These are phyloP conservation scores for Eremothecium gossypii DNA, from an alignment of 1,139 yeast genomes.

Conservation along the genomic window DNA sequence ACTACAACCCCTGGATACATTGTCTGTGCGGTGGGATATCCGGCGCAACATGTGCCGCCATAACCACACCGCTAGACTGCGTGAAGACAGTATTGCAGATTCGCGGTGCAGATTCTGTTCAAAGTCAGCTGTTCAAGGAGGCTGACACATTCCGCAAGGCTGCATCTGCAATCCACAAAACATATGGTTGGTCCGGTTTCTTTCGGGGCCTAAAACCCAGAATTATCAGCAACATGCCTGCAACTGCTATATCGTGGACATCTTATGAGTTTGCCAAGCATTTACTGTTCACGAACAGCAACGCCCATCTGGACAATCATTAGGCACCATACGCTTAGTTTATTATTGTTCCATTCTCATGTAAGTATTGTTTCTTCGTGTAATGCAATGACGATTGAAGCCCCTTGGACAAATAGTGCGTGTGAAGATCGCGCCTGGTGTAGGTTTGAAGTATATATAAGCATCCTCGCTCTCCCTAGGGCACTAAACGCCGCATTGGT, in stretches of 20 bases:
- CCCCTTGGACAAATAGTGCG: background rate
- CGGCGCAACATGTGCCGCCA: conserved; percentile 94
- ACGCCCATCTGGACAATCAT: too few relatives aligned
- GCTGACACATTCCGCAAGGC: conserved; percentile 70
- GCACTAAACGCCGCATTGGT: too few relatives aligned
- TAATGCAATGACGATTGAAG: background rate
- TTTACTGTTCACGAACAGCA: conserved; percentile 12
- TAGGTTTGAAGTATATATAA: too few relatives aligned
- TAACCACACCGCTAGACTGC: conserved; percentile 93
- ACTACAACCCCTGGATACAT: conserved; percentile 83
- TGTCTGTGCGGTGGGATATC: conserved; percentile 92
- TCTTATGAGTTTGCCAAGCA: conserved; percentile 93
- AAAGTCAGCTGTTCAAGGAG: conserved; percentile 42
- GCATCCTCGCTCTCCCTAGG: too few relatives aligned
- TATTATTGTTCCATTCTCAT: background rate
- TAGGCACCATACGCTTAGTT: too few relatives aligned
- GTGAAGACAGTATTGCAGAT: conserved; percentile 81
- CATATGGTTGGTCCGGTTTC: conserved; percentile 65
- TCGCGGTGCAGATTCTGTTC: conserved; percentile 31
- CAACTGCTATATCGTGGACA: conserved; percentile 97
- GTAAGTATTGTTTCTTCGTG: background rate
- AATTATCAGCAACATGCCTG: conserved; percentile 86
- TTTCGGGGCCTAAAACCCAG: conserved; percentile 84
- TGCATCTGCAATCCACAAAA: conserved; percentile 53
- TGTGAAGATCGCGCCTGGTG: too few relatives aligned